phyloP scores from a whole-genome alignment of 768 basidiomycete species.

The button mushroom (Agaricus bisporus) region DNA sequence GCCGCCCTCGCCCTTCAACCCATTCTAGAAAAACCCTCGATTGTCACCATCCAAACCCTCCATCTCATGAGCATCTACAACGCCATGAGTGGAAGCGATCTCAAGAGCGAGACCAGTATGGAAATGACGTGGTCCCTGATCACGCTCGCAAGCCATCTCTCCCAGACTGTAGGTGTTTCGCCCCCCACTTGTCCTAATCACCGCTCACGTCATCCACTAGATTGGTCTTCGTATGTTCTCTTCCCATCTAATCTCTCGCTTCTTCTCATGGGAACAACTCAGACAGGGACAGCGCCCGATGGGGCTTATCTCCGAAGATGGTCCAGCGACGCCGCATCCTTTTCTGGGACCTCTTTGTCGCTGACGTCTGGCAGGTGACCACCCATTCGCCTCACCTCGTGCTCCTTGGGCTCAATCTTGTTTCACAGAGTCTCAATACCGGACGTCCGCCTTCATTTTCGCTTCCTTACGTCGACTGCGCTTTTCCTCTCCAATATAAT shows the following conservation, averaged over 20 bases:
- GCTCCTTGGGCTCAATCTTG: background rate
- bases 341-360: slow-evolving; percentile 76
- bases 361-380: slow-evolving; percentile 63
- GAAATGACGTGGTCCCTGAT: slow-evolving; percentile 67
- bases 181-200: background rate
- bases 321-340: slow-evolving; percentile 60
- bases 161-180: slow-evolving; percentile 52
- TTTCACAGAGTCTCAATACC: slow-evolving; percentile 53
- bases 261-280: slow-evolving; percentile 3
- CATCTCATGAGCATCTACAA: slow-evolving; percentile 67
- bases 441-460: slow-evolving; percentile 69
- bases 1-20: slow-evolving; percentile 64
- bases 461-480: slow-evolving; percentile 62
- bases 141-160: slow-evolving; percentile 58
- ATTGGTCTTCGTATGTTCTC: slow-evolving; percentile 60
- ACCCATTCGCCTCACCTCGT: background rate
- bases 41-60: slow-evolving; percentile 65
- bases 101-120: slow-evolving; percentile 59
- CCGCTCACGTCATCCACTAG: slow-evolving; percentile 22
- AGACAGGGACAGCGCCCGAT: slow-evolving; percentile 64
- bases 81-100: slow-evolving; percentile 61
- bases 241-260: background rate
- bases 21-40: slow-evolving; percentile 63
- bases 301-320: slow-evolving; percentile 56
- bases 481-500: slow-evolving; percentile 39